Evolutionary conservation across 352 stramenopile genomes (phyloP).

Genomic region (Phytophthora pistaciae): DNA sequence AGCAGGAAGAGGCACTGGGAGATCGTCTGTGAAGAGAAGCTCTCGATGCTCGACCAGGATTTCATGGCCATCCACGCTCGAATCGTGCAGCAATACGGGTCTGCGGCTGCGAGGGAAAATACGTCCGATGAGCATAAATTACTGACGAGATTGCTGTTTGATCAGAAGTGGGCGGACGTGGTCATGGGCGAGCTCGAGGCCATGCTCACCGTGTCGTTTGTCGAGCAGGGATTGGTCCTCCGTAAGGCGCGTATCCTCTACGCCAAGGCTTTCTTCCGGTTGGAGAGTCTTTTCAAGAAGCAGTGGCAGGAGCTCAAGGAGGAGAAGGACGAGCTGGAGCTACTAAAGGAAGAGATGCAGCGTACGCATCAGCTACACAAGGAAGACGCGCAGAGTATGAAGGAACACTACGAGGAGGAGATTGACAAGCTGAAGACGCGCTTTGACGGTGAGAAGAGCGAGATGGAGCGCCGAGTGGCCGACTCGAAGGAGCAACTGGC

Average conservation of each 20-base stretch:
- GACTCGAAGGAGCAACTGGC: constrained; percentile 85
- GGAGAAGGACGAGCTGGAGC: constrained; percentile 48
- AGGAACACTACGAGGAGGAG: constrained; percentile 59
- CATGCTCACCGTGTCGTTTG: constrained; percentile 89
- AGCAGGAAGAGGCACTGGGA: constrained; percentile 59
- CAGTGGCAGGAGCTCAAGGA: constrained; percentile 45
- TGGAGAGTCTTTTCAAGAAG: constrained; percentile 64
- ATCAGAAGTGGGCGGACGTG: constrained; percentile 93
- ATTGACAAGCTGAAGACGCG: constrained; percentile 50
- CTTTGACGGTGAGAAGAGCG: constrained; percentile 62
- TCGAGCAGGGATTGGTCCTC: constrained; percentile 89
- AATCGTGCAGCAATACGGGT: constrained; percentile 44
- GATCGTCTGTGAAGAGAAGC: constrained; percentile 49
- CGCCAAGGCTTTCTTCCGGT: constrained; percentile 78
- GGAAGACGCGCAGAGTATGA: constrained; percentile 49
- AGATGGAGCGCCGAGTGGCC: constrained; percentile 75
- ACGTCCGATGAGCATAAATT: constrained; percentile 29
- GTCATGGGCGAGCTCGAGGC: constrained; percentile 86
- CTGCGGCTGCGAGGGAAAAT: constrained; percentile 1
- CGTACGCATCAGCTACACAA: constrained; percentile 46
- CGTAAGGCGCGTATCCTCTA: constrained; percentile 84
- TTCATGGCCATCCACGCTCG: constrained; percentile 66
- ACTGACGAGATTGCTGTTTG: constrained; percentile 81
- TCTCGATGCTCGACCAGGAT: constrained; percentile 74
- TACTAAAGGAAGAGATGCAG: constrained; percentile 44